Percentiles rank a stretch among this genome's conserved stretches.
phyloP scores from a whole-genome alignment of 108 stramenopile genomes.

The Mediolabrus comicus region DNA sequence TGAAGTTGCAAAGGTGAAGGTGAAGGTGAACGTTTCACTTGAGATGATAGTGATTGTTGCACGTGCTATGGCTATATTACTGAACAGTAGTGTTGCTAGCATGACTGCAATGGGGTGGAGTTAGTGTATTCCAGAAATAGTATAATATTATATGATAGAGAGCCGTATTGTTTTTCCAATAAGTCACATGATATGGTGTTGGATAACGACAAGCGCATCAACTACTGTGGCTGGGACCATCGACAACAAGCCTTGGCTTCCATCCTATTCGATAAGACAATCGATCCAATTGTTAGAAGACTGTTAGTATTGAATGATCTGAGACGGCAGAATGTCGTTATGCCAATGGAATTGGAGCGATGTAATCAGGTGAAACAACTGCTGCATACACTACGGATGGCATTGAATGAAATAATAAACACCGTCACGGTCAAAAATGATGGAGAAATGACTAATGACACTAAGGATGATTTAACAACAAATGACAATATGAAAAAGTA shows the following conservation, averaged over 20 bases:
- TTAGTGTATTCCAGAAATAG: too few relatives aligned
- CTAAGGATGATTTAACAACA: not conserved
- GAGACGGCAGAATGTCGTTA: not conserved
- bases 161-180: too few relatives aligned
- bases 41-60: too few relatives aligned
- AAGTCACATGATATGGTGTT: too few relatives aligned
- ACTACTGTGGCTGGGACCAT: not conserved
- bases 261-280: constrained; percentile 1
- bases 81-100: too few relatives aligned
- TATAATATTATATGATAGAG: too few relatives aligned
- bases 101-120: too few relatives aligned
- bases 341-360: not conserved
- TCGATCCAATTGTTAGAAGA: constrained; percentile 8
- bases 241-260: constrained; percentile 4
- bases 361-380: constrained; percentile 1
- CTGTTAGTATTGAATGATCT: not conserved
- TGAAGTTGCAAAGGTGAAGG: too few relatives aligned
- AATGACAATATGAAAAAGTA: not conserved
- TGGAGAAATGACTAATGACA: not conserved
- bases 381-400: not conserved
- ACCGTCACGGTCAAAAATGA: not conserved
- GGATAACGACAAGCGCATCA: not conserved
- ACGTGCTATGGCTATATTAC: too few relatives aligned
- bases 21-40: too few relatives aligned
- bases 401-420: not conserved